phyloP scores from a whole-genome alignment of 2,329 filamentous ascomycete genomes.

The Colletotrichum trifolii region DNA sequence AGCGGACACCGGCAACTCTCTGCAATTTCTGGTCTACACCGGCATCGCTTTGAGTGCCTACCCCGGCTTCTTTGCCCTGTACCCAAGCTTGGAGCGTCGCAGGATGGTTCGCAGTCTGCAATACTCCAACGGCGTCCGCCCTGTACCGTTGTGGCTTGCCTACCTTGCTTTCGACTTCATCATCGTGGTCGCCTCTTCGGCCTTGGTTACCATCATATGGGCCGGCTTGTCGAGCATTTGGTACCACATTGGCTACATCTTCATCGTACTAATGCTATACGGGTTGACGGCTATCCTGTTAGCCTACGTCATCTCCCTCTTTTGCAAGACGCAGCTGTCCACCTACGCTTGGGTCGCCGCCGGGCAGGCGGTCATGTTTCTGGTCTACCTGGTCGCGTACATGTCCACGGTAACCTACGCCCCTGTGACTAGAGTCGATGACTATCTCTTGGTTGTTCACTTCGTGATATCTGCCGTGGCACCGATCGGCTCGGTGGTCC shows the following conservation, averaged over 20 bases:
- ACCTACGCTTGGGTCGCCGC: conserved; percentile 87
- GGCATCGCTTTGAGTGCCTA: conserved; percentile 81
- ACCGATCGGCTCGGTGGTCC: conserved; percentile 80
- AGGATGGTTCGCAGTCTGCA: conserved; percentile 84
- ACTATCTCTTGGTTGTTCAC: conserved; percentile 74
- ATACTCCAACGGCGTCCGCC: conserved; percentile 90
- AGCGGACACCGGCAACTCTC: conserved; percentile 74
- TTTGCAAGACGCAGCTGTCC: conserved; percentile 81
- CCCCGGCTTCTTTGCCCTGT: conserved; percentile 88
- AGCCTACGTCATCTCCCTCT: conserved; percentile 84
- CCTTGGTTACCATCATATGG: conserved; percentile 76
- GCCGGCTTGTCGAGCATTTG: conserved; percentile 72
- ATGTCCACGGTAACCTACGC: conserved; percentile 72
- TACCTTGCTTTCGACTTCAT: conserved; percentile 85
- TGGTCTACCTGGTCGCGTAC: conserved; percentile 78
- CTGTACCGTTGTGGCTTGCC: conserved; percentile 85
- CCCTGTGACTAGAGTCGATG: conserved; percentile 75
- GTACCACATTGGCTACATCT: conserved; percentile 85
- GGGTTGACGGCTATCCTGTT: conserved; percentile 81
- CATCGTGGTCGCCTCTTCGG: conserved; percentile 75
- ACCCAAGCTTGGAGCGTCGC: conserved; percentile 86
- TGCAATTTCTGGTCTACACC: conserved; percentile 86
- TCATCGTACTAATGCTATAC: conserved; percentile 72
- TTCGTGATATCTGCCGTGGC: conserved; percentile 80
- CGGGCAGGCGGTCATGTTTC: conserved; percentile 77